Evolutionary conservation across 2,329 filamentous ascomycete genomes (phyloP), one percentile per base, ranked within the genome.

Genomic region (Juglanconis oblonga): DNA sequence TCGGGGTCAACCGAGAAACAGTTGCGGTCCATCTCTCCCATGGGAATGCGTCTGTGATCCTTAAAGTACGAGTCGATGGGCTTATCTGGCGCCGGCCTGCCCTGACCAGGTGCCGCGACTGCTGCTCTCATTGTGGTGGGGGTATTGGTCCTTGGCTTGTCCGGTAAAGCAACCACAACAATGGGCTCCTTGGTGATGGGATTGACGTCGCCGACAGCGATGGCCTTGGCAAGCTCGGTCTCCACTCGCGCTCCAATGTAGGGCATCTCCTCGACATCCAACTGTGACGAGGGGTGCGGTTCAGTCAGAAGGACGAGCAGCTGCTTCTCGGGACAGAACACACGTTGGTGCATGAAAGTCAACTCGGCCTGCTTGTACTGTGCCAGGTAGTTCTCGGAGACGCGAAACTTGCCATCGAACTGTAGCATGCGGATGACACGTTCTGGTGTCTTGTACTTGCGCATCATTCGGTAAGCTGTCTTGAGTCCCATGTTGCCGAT

Each of bases 341-440:
- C 94, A 75, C 95, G 90, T 76, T 97, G 95, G 69, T 98, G 90
- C 17, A 97, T 77, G 69, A 99, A 99, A 0, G 95, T 98, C 66
- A 91, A 76, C 73, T 99, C 95, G 0, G 95, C 95, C 71, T 94
- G 88, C 63, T 86, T 84, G 71, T 98, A 99, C 24, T 85, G 81
- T 7, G 90, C 86, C 33, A 95, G 77, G 71, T 98, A 99, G 63
- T 90, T 88, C 44, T 87, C 78, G 0, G 95, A 93, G 9, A 99
- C 83, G 56, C 84, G 84, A 67, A 87, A 88, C 71, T 96, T 93
- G 17, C 92, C 92, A 57, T 97, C 92, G 65, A 98, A 96, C 66
- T 93, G 91, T 24, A 97, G 78, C 77, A 91, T 90, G 55, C 87
- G 87, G 58, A 99, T 77, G 17, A 96, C 83, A 61, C 87, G 88